Evolutionary conservation across 768 basidiomycete species (phyloP), one percentile per base, ranked within the genome.

Genomic region (Mycena chlorophos): DNA sequence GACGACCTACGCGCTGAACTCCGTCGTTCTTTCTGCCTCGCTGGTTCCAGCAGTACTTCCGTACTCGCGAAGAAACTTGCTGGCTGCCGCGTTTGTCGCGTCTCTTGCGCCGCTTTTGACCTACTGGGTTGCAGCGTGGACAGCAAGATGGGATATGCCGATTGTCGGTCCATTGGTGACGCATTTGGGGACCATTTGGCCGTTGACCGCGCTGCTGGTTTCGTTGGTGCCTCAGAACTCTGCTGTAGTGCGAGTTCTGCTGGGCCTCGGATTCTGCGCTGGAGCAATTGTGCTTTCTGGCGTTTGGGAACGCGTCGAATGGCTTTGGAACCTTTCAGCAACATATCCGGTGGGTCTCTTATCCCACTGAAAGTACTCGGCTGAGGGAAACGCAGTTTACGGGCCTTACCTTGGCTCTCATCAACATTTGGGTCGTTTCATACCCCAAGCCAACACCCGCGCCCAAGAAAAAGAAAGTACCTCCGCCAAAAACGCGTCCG

Each of bases 61-160:
- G 0, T 70, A 74, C 55, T 66, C 64, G 27, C 54, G 57, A 13
- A 67, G 63, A 49, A 72, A 65, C 49, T 67, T 72, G 55, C 54
- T 75, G n/a, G 65, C 68, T 55, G 71, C 79, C 37, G 78, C 75
- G 19, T 51, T 73, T 8, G 65, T 76, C 26, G 66, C 83, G 30
- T 72, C 78, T 47, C 53, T 73, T 46, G 75, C 83, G 26, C 86
- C 90, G 1, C 79, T 82, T 61, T 76, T 83, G n/a, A 81, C 82
- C 4, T 88, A 89, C 63, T 89, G 83, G 82, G 70, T 81, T 20
- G 80, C 84, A 28, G 78, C 81, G 22, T 79, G 76, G 71, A 84
- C 86, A 10, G 79, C 82, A 27, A 78, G 85, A 60, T 68, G 70
- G 62, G 73, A 71, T 23, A 75, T 81, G 58, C 78, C 84, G 14